Evolutionary conservation across 306 rosid genomes (phyloP).

Genomic region (Glycine tomentella): DNA sequence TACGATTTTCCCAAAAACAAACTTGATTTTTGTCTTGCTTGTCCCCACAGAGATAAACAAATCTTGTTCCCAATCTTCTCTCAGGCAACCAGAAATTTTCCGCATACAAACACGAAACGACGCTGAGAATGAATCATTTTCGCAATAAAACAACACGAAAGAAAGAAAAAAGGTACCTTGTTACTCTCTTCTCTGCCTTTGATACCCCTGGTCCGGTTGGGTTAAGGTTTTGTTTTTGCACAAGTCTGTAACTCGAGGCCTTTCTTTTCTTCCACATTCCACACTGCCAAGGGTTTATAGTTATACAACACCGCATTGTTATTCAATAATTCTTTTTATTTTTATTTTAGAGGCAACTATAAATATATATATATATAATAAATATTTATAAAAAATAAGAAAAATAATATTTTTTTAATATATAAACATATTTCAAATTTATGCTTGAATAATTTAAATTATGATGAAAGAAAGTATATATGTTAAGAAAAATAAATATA

Average conservation of each 20-base stretch:
- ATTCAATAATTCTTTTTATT: too few relatives aligned
- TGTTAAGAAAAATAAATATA: too few relatives aligned
- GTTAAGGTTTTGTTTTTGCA: constrained; percentile 1
- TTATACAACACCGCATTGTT: too few relatives aligned
- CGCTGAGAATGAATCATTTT: neutral
- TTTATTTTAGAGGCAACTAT: too few relatives aligned
- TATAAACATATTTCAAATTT: too few relatives aligned
- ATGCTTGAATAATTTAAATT: too few relatives aligned
- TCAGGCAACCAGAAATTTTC: neutral
- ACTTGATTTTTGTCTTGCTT: neutral
- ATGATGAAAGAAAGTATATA: neutral
- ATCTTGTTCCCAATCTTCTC: constrained; percentile 1
- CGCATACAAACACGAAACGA: neutral
- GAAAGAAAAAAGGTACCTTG: constrained; percentile 13
- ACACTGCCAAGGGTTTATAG: constrained; percentile 25
- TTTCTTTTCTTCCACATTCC: constrained; percentile 5
- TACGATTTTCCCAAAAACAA: neutral
- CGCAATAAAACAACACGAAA: neutral
- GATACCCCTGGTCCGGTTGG: neutral
- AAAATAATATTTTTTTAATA: too few relatives aligned
- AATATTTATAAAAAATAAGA: too few relatives aligned
- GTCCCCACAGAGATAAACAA: too few relatives aligned
- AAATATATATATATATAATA: too few relatives aligned
- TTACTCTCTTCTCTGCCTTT: neutral
- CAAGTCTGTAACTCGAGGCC: neutral